Evolutionary conservation across 2,329 filamentous ascomycete genomes (phyloP).

Genomic region (Colletotrichum sp.): DNA sequence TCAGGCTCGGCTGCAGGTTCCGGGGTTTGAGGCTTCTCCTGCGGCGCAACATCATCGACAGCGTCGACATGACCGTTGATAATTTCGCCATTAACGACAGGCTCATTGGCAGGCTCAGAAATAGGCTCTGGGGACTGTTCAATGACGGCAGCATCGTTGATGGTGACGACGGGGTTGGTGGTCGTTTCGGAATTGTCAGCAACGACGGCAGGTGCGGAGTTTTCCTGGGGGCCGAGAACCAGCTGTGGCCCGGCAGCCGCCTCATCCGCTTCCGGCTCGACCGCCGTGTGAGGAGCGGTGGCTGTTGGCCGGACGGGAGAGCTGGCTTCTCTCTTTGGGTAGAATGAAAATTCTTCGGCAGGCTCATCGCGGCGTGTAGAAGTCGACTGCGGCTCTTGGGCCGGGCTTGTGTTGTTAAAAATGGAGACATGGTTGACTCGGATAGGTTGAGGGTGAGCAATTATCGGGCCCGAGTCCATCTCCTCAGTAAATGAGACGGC

Average conservation of each 20-base stretch:
- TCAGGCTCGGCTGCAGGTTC: background rate
- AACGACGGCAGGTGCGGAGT: background rate
- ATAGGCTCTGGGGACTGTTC: background rate
- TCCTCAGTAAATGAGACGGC: background rate
- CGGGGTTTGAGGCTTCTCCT: background rate
- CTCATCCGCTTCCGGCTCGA: constrained; percentile 14
- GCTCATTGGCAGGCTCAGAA: background rate
- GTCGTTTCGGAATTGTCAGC: background rate
- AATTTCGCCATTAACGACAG: background rate
- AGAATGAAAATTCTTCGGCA: background rate
- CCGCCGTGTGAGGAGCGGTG: background rate
- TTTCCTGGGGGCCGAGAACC: background rate
- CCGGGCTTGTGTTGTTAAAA: background rate
- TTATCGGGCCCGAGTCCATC: constrained; percentile 1
- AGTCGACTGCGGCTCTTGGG: background rate
- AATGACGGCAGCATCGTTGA: background rate
- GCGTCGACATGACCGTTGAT: constrained; percentile 1
- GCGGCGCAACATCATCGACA: background rate
- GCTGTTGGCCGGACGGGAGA: constrained; percentile 9
- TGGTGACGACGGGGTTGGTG: background rate
- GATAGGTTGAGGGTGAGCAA: constrained; percentile 21
- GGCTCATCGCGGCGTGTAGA: background rate
- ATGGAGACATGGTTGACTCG: constrained; percentile 18
- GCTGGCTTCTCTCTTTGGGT: constrained; percentile 13
- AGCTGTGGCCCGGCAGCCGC: background rate